phyloP scores from a whole-genome alignment of 805 yeast genomes.

The Candida broadrunensis region DNA sequence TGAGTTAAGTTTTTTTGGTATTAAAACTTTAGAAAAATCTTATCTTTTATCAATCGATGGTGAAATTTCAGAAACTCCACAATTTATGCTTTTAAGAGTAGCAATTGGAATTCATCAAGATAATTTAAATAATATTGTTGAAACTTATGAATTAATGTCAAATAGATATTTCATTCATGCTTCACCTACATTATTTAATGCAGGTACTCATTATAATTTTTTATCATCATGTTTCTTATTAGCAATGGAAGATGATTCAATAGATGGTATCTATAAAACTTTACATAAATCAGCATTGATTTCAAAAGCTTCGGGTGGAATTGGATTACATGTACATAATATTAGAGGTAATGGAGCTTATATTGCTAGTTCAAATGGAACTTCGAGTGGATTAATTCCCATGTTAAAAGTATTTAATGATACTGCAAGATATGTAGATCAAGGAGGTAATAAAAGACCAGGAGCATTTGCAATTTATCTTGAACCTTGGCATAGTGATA shows the following conservation, averaged over 20 bases:
- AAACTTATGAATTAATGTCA: constrained; percentile 88
- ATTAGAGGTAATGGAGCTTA: constrained; percentile 83
- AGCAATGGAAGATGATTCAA: constrained; percentile 91
- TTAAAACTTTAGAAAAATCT: constrained; percentile 87
- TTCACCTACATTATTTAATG: constrained; percentile 90
- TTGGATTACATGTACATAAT: constrained; percentile 86
- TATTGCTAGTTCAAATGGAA: constrained; percentile 90
- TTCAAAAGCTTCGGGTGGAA: constrained; percentile 94
- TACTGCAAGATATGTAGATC: constrained; percentile 96
- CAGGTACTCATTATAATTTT: constrained; percentile 83
- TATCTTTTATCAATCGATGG: constrained; percentile 59
- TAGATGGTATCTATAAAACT: constrained; percentile 91
- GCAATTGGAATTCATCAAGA: constrained; percentile 85
- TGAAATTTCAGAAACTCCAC: constrained; percentile 86
- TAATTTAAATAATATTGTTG: constrained; percentile 61
- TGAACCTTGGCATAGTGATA: constrained; percentile 97
- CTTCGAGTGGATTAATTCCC: constrained; percentile 91
- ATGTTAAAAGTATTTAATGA: constrained; percentile 93
- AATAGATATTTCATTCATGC: constrained; percentile 87
- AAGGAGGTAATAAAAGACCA: constrained; percentile 97
- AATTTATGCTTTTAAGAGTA: constrained; percentile 85
- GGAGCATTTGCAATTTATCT: constrained; percentile 94
- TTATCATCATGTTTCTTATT: constrained; percentile 91
- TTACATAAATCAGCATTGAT: constrained; percentile 85
- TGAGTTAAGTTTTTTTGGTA: constrained; percentile 79